Evolutionary conservation across 192 early-diverging fungal species (phyloP), one percentile per base, ranked within the genome.

Genomic region (Linnemannia elongata): DNA sequence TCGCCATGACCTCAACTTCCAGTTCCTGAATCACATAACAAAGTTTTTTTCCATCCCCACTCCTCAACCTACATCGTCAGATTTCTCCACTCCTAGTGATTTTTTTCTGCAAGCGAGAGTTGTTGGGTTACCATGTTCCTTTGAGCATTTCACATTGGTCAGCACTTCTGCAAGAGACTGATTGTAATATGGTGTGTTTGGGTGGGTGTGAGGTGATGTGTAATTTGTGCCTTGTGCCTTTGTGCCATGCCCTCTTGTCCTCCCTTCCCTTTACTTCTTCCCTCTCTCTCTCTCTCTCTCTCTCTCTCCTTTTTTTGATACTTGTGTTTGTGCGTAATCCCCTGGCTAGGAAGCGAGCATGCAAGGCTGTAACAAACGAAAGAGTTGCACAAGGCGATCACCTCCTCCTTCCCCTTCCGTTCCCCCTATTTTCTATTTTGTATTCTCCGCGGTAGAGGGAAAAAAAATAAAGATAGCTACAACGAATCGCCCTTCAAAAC

Each of bases 101-200:
- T 20, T 52, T 52, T 52, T 45, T 15, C 15, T 44, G 12, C 0
- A 49, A 47, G 45, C 12, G 66, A 35, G 27, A 72, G 4, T 41
- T 79, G 78, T 79, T 72, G 78, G 78, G 78, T 30, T 9, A 6
- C 42, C 0, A 9, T 6, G 0, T 52, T 66, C 10, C 60, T 30
- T 39, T 54, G 69, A 24, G 20, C 69, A 79, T 79, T 52, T 79
- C 69, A 79, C 57, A 70, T 79, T 79, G 78, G 78, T 79, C 69
- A 79, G 78, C 78, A 72, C 41, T 39, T 30, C 60, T 66, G 60
- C 60, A 52, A 18, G 20, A 52, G 49, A 45, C 49, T 52, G 60
- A 13, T 4, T 12, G 27, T 7, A 24, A 57, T n/a, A 27, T 24
- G n/a, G 22, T 57, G 22, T 57, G 55, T 57, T 57, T 57, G 55